These are phyloP conservation scores for Scedosporium apiospermum DNA, from an alignment of 2,329 filamentous ascomycete genomes.

Conservation along the genomic window DNA sequence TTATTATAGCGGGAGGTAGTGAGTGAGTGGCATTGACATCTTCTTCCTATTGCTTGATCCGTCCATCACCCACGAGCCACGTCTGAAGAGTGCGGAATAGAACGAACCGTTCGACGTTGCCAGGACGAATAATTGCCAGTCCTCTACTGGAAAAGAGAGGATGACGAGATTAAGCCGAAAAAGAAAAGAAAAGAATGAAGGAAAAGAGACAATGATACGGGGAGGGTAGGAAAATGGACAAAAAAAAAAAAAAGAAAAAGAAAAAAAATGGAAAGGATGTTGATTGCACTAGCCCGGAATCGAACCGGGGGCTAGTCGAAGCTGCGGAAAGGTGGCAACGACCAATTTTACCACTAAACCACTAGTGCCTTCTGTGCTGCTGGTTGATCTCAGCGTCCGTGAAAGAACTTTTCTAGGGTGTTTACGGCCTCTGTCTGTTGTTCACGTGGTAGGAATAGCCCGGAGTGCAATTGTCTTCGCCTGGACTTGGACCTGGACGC, in stretches of 20 bases:
- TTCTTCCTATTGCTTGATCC: too few species aligned
- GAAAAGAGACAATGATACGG: not conserved
- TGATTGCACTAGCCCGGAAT: not conserved
- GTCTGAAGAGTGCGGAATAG: too few species aligned
- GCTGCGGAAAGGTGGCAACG: not conserved
- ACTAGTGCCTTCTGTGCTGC: not conserved
- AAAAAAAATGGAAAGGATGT: not conserved
- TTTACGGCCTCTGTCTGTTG: too few species aligned
- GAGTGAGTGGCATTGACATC: not conserved
- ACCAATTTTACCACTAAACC: conserved; percentile 1
- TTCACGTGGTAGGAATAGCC: too few species aligned
- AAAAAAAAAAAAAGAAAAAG: not conserved
- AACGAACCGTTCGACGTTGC: too few species aligned
- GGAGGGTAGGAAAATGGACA: not conserved
- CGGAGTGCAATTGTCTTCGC: too few species aligned
- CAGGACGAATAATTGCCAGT: too few species aligned
- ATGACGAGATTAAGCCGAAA: not conserved
- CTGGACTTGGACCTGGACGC: too few species aligned
- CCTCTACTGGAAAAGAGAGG: too few species aligned
- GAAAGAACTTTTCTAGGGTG: too few species aligned
- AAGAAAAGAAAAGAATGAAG: not conserved
- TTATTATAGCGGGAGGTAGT: not conserved
- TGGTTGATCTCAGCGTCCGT: not conserved
- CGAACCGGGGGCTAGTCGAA: conserved; percentile 1
- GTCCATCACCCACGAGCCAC: too few species aligned